Conservation (phyloP, 306 rosid species). For the Pyrus communis region DNA sequence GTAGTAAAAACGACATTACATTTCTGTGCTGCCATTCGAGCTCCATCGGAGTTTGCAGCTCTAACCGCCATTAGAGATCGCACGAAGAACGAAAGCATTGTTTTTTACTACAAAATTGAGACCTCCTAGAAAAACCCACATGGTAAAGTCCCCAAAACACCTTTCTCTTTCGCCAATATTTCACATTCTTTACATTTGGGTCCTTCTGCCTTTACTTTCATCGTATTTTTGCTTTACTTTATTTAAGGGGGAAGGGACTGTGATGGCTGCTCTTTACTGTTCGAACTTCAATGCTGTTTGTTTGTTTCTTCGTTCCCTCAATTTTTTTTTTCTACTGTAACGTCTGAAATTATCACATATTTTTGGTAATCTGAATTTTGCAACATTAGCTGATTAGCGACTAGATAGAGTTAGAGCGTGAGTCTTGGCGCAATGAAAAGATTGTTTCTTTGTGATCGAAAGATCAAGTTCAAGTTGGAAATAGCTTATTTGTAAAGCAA, state of each 20-base stretch:
- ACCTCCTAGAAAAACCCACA: neutral
- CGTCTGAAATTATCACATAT: too few species aligned
- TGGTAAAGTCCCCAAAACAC: neutral
- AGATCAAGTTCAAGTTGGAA: rapidly evolving
- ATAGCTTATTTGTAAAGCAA: too few species aligned
- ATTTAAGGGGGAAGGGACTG: neutral
- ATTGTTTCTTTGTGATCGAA: too few species aligned
- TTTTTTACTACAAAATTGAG: neutral
- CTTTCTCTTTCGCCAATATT: neutral
- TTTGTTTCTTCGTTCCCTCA: too few species aligned
- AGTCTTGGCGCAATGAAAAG: too few species aligned
- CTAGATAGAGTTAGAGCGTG: too few species aligned
- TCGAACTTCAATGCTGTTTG: neutral
- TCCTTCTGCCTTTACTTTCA: neutral
- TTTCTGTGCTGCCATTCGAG: neutral
- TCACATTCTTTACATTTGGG: neutral
- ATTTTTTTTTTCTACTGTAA: too few species aligned
- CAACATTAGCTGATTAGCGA: too few species aligned
- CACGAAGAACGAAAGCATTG: neutral
- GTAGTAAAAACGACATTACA: neutral
- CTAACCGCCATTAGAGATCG: neutral
- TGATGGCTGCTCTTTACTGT: neutral
- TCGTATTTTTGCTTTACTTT: neutral
- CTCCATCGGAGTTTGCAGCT: neutral
- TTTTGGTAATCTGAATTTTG: too few species aligned